Base-by-base conservation (phyloP, 257 asterid genomes). In the Solanum sparsipilum region DNA sequence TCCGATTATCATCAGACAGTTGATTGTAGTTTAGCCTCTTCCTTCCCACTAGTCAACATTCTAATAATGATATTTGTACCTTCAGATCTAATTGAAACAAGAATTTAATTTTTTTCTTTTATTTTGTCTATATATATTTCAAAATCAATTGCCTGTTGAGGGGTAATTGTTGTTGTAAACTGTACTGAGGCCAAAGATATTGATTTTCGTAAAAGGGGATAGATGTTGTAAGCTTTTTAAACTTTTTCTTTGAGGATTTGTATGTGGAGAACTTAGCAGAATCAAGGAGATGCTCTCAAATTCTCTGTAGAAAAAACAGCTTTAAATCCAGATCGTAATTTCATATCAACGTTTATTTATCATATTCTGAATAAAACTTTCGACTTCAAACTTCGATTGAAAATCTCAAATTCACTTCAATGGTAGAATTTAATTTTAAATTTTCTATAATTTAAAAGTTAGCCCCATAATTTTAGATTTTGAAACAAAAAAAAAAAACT, bases 21-120 rank as follows among this genome's bases (percentile, higher is more conserved):
- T 29, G 70, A 68, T 41, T 39, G 60, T 7, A 65, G 81, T 84
- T 83, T 58, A 36, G 20, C 70, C 16, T 84, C 84, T 87, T 87
- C 20, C 20, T 67, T 67, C 74, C 35, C 35, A 27, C 20, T 63
- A 13, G 67, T 86, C 70, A 75, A 84, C 73, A 86, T 39, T 70
- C 52, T 74, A 81, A 90, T 87, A 89, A 91, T 89, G 89, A 87
- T 90, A 88, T 91, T 67, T 91, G 90, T 93, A 88, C 85, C 75
- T 89, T 88, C 90, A 87, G 88, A 91, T 93, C 93, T 90, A 90
- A 92, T 91, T 88, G 86, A 72, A 88, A 90, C 81, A 70, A 86
- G 88, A 89, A 44, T 91, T 60, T 85, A 38, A 60, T 58, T 91
- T 76, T 87, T 31, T 27, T 29, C 18, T 27, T 70, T 70, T 23